Base-by-base conservation (phyloP, 345 rosid genomes). In the Murraya paniculata region DNA sequence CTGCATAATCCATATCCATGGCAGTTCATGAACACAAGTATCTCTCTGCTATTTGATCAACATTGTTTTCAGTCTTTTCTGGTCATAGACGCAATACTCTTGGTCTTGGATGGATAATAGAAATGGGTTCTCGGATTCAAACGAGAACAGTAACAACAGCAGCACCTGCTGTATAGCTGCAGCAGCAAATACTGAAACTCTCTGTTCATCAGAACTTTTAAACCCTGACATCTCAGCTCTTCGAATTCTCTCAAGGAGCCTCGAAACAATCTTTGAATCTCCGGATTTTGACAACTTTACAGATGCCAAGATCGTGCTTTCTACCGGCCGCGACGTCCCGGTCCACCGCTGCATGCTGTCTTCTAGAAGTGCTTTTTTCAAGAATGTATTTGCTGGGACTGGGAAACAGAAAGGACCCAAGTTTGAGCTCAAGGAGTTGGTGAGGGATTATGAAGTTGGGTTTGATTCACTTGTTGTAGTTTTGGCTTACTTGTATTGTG, bases 331-430 rank as follows among this genome's bases (percentile, higher is more conserved):
- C 0, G 94, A 90, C 65, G 76, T 94, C 53, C 62, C 89, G 9
- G 89, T 93, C 64, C 98, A 94, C 86, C 91, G 95, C 69, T 94
- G 97, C 88, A 84, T 94, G 84, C 84, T 94, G 10, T 85, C 95
- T 1, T 89, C 88, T 35, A 87, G 97, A 74, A 87, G 87, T 28
- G 84, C 87, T 24, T 82, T 91, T 53, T 92, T 92, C 80, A 90
- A 84, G 80, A 75, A n/a, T 73, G 84, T 84, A 16, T 87, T 94
- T 45, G 13, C 81, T 30, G 86, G 86, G 59, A 84, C 81, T 25
- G 86, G 86, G 59, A 85, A 85, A 69, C 84, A 87, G 24, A 67
- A 78, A 30, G 82, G 76, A 58, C 82, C 60, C 9, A 90, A 84
- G 79, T 78, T 90, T 72, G 86, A 90, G 61, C 72, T 92, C 31